phyloP scores from a whole-genome alignment of 2,329 filamentous ascomycete genomes.

The Cadophora sp. region DNA sequence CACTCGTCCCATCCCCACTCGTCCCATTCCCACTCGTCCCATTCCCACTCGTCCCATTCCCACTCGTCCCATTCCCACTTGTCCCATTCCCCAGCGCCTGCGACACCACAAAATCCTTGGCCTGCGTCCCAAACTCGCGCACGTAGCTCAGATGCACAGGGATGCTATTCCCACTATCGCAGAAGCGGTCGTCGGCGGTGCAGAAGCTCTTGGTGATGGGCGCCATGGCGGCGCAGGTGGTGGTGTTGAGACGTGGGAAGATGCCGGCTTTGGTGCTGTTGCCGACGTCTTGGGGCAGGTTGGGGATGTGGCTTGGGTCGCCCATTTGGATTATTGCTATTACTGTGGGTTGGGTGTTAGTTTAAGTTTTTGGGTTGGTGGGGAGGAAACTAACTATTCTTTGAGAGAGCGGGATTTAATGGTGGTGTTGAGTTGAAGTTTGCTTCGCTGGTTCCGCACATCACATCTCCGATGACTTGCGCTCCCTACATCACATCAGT shows the following conservation, averaged over 20 bases:
- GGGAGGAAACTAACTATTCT: conserved; percentile 13
- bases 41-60: not conserved
- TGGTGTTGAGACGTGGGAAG: conserved; percentile 32
- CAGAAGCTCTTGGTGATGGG: conserved; percentile 31
- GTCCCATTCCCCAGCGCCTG: conserved; percentile 13
- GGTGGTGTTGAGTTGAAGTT: conserved; percentile 34
- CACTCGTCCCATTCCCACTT: not conserved
- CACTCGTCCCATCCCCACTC: no score
- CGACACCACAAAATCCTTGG: conserved; percentile 16
- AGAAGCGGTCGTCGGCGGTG: conserved; percentile 30
- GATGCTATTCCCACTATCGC: conserved; percentile 28
- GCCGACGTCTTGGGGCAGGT: conserved; percentile 43
- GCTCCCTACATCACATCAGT: conserved; percentile 35
- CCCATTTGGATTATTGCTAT: conserved; percentile 47
- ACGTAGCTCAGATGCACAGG: conserved; percentile 28
- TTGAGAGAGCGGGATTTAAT: conserved; percentile 27
- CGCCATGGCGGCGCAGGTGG: conserved; percentile 15
- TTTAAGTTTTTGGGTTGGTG: not conserved
- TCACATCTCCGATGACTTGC: conserved; percentile 42
- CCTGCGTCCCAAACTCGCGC: conserved; percentile 25
- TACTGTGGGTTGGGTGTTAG: conserved; percentile 25
- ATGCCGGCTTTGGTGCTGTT: conserved; percentile 39
- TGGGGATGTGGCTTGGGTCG: conserved; percentile 44
- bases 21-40: not conserved
- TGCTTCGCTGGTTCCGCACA: conserved; percentile 37